Evolutionary conservation across 208 protist species (phyloP).

Genomic region (Acanthamoeba royreba): DNA sequence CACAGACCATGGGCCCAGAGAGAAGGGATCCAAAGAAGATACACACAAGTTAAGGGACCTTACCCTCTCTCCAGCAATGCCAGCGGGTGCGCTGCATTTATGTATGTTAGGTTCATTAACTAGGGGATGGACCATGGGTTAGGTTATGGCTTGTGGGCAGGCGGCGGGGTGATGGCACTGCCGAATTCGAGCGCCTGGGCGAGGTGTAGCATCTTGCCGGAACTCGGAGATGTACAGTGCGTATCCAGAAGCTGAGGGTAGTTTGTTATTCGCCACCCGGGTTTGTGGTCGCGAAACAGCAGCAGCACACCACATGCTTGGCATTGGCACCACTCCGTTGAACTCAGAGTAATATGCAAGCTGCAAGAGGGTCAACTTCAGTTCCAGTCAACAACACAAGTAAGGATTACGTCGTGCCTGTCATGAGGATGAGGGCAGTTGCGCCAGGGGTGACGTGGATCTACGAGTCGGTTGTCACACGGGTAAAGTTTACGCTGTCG

Average conservation of each 20-base stretch:
- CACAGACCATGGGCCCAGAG: too few species aligned
- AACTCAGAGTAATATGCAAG: neutral
- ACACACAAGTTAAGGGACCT: too few species aligned
- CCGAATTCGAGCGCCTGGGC: too few species aligned
- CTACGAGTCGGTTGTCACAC: neutral
- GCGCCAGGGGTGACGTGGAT: neutral
- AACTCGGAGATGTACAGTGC: neutral
- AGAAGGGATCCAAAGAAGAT: too few species aligned
- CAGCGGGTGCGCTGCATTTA: too few species aligned
- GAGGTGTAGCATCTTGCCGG: too few species aligned
- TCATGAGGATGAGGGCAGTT: neutral
- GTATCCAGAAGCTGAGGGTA: neutral
- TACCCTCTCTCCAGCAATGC: too few species aligned
- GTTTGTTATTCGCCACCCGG: neutral
- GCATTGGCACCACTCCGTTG: neutral
- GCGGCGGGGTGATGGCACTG: too few species aligned
- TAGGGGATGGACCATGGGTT: too few species aligned
- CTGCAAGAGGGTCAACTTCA: neutral
- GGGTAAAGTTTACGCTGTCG: too few species aligned
- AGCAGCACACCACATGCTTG: neutral
- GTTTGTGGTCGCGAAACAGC: neutral
- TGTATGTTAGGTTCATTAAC: too few species aligned
- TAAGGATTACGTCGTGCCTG: neutral
- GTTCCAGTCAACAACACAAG: neutral
- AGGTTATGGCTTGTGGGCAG: too few species aligned